These are phyloP conservation scores for Boletus reticulatus DNA, from an alignment of 768 basidiomycete genomes.

Conservation along the genomic window DNA sequence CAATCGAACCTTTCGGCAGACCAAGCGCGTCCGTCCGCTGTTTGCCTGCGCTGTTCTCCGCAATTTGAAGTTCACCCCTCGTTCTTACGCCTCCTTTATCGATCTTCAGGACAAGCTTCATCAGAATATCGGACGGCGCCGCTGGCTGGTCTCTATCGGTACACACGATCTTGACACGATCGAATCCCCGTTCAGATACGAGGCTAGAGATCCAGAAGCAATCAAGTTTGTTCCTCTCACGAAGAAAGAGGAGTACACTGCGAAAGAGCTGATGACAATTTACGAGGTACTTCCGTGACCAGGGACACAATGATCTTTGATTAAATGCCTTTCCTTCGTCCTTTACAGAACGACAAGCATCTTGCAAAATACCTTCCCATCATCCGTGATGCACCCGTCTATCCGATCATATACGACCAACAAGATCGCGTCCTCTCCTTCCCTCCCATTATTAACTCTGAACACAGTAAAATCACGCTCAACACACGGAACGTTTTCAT, in stretches of 20 bases:
- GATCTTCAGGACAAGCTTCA: constrained; percentile 99
- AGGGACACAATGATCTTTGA: background rate
- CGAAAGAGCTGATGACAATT: constrained; percentile 87
- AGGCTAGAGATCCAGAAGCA: constrained; percentile 74
- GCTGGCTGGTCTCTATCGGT: constrained; percentile 93
- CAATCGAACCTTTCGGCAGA: constrained; percentile 43
- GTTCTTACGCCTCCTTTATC: constrained; percentile 94
- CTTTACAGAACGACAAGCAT: constrained; percentile 82
- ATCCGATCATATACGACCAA: constrained; percentile 95
- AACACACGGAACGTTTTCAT: constrained; percentile 95
- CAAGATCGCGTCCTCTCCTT: constrained; percentile 88
- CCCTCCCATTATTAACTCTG: constrained; percentile 98
- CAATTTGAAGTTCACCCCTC: constrained; percentile 82
- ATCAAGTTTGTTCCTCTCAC: constrained; percentile 91
- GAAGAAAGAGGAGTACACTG: constrained; percentile 76
- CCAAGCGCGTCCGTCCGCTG: constrained; percentile 79
- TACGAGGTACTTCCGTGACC: constrained; percentile 70
- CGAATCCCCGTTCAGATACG: constrained; percentile 83
- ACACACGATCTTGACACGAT: constrained; percentile 96
- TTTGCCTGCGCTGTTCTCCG: constrained; percentile 92
- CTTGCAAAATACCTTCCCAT: constrained; percentile 86
- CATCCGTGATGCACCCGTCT: constrained; percentile 92
- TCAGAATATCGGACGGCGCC: constrained; percentile 87
- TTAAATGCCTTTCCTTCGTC: background rate
- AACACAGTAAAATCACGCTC: constrained; percentile 94